Conservation (phyloP, 306 rosid genomes). For the Quercus glauca region DNA sequence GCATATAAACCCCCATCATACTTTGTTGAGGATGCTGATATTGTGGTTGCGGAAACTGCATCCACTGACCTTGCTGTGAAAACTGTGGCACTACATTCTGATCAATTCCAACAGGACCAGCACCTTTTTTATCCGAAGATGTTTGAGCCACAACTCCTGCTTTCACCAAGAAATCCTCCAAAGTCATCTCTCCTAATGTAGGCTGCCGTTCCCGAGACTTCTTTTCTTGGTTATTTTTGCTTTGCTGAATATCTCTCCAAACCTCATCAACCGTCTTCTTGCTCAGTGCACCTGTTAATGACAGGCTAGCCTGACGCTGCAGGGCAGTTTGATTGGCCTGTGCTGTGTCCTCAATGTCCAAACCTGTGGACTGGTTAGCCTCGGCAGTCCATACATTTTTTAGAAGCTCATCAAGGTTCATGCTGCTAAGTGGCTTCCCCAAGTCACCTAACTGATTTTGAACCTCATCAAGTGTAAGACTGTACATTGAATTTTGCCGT, state of each 20-base stretch:
- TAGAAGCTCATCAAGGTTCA: constrained; percentile 98
- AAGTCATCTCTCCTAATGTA: constrained; percentile 94
- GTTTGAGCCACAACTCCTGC: constrained; percentile 79
- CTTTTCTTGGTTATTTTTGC: constrained; percentile 47
- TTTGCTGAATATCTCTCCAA: constrained; percentile 89
- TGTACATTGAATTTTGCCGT: constrained; percentile 75
- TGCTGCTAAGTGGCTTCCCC: constrained; percentile 88
- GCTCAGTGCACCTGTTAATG: constrained; percentile 64
- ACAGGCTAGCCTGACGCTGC: constrained; percentile 71
- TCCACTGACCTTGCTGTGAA: constrained; percentile 67
- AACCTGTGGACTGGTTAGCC: constrained; percentile 56
- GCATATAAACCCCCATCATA: constrained; percentile 69
- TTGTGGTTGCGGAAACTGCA: constrained; percentile 66
- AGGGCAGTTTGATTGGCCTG: constrained; percentile 46
- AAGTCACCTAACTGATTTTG: constrained; percentile 88
- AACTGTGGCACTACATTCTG: constrained; percentile 51
- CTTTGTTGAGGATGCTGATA: constrained; percentile 70
- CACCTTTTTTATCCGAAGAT: constrained; percentile 38
- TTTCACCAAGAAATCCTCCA: constrained; percentile 91
- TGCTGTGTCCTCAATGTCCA: constrained; percentile 44
- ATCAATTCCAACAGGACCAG: constrained; percentile 39
- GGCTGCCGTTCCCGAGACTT: constrained; percentile 59
- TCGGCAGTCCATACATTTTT: constrained; percentile 83
- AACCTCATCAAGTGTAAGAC: constrained; percentile 88
- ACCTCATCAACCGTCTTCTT: constrained; percentile 97